phyloP scores from a whole-genome alignment of 2,329 filamentous ascomycete species.

The Parastagonospora nodorum region DNA sequence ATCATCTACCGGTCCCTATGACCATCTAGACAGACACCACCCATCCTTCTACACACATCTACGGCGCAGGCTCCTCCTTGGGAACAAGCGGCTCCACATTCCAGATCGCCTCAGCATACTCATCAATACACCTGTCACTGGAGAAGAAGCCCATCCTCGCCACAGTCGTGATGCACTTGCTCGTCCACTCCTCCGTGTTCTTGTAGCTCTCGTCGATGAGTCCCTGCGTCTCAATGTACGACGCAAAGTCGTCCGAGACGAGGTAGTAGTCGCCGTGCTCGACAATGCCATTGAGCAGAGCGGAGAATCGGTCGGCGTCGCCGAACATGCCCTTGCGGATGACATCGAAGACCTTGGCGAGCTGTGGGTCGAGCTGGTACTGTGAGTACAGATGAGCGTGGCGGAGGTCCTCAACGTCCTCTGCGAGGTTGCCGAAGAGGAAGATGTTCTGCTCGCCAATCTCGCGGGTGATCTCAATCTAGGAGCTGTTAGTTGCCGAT shows the following conservation, averaged over 20 bases:
- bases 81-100: conserved; percentile 81
- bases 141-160: conserved; percentile 97
- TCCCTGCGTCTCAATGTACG: conserved; percentile 87
- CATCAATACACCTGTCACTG: conserved; percentile 91
- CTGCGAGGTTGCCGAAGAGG: conserved; percentile 93
- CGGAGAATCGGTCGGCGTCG: conserved; percentile 75
- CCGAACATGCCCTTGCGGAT: conserved; percentile 85
- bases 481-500: conserved; percentile 2
- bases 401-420: conserved; percentile 95
- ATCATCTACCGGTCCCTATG: too few species aligned
- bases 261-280: conserved; percentile 98
- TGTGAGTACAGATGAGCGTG: conserved; percentile 85
- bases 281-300: conserved; percentile 80
- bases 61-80: conserved; percentile 34
- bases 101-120: conserved; percentile 98
- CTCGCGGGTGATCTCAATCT: conserved; percentile 97
- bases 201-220: conserved; percentile 91
- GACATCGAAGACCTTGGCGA: conserved; percentile 79
- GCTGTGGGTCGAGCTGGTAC: conserved; percentile 75
- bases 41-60: neutral
- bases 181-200: conserved; percentile 90
- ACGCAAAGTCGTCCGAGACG: conserved; percentile 95
- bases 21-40: neutral
- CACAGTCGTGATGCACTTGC: conserved; percentile 86
- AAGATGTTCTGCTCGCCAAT: conserved; percentile 98